Conservation (phyloP, 1,284 basidiomycete species). For the Tetrapyrgos nigripes region DNA sequence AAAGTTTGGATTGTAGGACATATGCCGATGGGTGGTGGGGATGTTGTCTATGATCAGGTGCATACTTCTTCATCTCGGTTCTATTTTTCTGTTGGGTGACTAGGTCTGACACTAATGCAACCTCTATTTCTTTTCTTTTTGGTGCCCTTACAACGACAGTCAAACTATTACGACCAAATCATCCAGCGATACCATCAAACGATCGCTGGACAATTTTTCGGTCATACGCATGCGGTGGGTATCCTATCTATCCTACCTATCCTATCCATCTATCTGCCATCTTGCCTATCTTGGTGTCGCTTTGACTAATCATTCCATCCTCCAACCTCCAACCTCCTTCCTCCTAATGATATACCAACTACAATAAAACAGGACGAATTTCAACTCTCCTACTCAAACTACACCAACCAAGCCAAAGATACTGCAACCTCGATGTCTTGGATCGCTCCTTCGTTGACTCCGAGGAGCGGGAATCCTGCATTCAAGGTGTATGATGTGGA, state of each 20-base stretch:
- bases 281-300: background rate
- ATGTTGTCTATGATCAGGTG: constrained; percentile 49
- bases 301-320: too few species aligned
- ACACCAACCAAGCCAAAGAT: constrained; percentile 50
- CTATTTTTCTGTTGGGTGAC: background rate
- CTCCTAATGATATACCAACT: too few species aligned
- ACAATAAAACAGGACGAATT: constrained; percentile 60
- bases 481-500: constrained; percentile 62
- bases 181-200: constrained; percentile 62
- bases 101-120: background rate
- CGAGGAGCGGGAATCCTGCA: constrained; percentile 58
- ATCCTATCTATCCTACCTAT: background rate
- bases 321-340: background rate
- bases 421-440: constrained; percentile 57
- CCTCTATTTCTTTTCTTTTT: background rate
- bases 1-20: constrained; percentile 61
- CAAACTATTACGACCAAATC: constrained; percentile 63
- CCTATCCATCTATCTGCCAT: background rate
- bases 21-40: constrained; percentile 56
- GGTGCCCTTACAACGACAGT: constrained; percentile 35
- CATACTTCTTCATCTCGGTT: background rate
- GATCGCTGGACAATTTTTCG: constrained; percentile 59
- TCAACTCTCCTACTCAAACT: constrained; percentile 63
- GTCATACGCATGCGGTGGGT: constrained; percentile 47
- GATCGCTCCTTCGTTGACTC: constrained; percentile 60